Conservation (phyloP, 164 flowering plant species). For the Nelumbo lutea region DNA sequence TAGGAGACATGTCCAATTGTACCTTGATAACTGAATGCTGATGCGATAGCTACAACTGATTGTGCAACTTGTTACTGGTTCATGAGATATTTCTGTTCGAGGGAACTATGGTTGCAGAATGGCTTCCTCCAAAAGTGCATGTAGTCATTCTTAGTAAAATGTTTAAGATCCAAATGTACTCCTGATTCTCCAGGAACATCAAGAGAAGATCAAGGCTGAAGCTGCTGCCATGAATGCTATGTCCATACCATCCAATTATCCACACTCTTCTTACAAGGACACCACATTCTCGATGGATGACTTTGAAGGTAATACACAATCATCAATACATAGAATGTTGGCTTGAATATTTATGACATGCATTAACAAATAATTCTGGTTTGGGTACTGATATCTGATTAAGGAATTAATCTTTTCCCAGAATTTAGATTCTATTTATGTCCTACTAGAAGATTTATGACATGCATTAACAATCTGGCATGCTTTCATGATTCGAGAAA, state of each 20-base stretch:
- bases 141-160: conserved; percentile 1
- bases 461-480: no score
- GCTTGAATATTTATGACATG: not conserved
- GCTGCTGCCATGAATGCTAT: conserved; percentile 34
- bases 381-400: no score
- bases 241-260: conserved; percentile 26
- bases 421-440: no score
- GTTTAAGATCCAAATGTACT: not conserved
- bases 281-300: conserved; percentile 81
- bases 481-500: no score
- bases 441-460: no score
- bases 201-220: conserved; percentile 73
- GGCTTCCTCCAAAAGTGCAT: not conserved
- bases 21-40: no score
- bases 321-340: not conserved
- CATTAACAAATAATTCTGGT: not conserved
- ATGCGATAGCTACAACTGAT: not conserved
- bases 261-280: conserved; percentile 23
- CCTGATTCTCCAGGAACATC: conserved; percentile 40
- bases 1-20: no score
- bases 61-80: not conserved
- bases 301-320: conserved; percentile 61
- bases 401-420: no score
- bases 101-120: not conserved
- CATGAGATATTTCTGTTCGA: not conserved